Evolutionary conservation across 768 basidiomycete genomes (phyloP).

Genomic region (Suillus cothurnatus): DNA sequence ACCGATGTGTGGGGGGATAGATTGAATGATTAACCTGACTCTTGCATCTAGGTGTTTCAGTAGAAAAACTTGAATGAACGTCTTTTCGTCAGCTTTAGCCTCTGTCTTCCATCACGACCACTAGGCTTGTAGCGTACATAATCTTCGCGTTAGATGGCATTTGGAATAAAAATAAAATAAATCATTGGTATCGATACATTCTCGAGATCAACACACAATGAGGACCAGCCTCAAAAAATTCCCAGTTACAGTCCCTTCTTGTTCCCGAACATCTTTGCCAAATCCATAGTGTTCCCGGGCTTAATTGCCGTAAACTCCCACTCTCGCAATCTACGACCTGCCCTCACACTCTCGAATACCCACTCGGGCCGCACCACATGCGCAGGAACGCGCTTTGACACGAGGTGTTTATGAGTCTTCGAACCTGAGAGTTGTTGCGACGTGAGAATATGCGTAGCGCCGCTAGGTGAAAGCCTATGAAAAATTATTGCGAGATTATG

Average conservation of each 20-base stretch:
- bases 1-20: not conserved
- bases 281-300: constrained; percentile 37
- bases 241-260: not conserved
- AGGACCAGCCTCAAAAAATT: constrained; percentile 2
- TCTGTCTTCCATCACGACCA: not conserved
- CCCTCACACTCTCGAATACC: constrained; percentile 67
- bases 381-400: constrained; percentile 47
- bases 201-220: not conserved
- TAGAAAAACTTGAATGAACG: not conserved
- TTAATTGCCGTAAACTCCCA: constrained; percentile 54
- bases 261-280: constrained; percentile 39
- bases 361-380: constrained; percentile 78
- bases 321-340: constrained; percentile 64
- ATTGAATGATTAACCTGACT: not conserved
- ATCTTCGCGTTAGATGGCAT: not conserved
- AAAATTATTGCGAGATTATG: constrained; percentile 7
- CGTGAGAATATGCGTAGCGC: constrained; percentile 79
- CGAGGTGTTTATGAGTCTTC: constrained; percentile 69
- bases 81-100: not conserved
- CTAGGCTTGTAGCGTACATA: not conserved
- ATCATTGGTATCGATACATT: constrained; percentile 1
- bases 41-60: not conserved
- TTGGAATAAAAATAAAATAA: constrained; percentile 4
- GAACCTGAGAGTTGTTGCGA: constrained; percentile 70
- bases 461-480: constrained; percentile 53